Conservation (phyloP, 2,329 filamentous ascomycete species). For the Rutstroemia sp. region DNA sequence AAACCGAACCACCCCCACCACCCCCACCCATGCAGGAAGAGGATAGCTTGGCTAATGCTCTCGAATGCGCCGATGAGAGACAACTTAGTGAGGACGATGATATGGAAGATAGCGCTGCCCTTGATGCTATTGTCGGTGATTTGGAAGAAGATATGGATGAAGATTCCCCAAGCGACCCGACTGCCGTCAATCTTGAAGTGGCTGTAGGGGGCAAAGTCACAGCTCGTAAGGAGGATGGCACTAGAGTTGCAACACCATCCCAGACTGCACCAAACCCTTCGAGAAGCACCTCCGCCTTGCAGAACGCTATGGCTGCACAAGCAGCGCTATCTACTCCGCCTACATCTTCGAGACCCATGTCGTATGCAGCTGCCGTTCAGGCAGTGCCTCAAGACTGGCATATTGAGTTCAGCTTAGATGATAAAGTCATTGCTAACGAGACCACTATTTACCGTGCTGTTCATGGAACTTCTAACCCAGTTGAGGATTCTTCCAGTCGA, state of each 20-base stretch:
- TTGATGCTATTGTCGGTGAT: conserved; percentile 87
- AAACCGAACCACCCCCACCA: conserved; percentile 44
- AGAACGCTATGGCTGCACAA: conserved; percentile 28
- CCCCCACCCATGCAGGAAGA: conserved; percentile 49
- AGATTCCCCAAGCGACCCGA: conserved; percentile 68
- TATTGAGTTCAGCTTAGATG: conserved; percentile 86
- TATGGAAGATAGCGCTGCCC: conserved; percentile 54
- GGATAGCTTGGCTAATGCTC: conserved; percentile 57
- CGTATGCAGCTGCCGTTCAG: conserved; percentile 79
- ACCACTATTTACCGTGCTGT: conserved; percentile 95
- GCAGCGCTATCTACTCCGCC: conserved; percentile 36
- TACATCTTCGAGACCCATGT: conserved; percentile 57
- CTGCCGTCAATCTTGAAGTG: conserved; percentile 86
- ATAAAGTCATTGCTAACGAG: conserved; percentile 76
- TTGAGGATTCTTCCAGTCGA: conserved; percentile 60
- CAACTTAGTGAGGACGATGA: conserved; percentile 69
- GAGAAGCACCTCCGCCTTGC: conserved; percentile 35
- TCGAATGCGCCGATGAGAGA: conserved; percentile 92
- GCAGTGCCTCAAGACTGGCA: conserved; percentile 88
- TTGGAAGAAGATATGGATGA: conserved; percentile 77
- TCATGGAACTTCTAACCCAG: conserved; percentile 48
- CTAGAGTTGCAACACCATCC: conserved; percentile 73
- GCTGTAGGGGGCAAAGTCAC: conserved; percentile 81
- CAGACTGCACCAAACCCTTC: conserved; percentile 44
- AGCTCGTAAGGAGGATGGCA: conserved; percentile 86